Base-by-base conservation (phyloP, 1,139 yeast genomes). In the Sugiyamaella novakii region DNA sequence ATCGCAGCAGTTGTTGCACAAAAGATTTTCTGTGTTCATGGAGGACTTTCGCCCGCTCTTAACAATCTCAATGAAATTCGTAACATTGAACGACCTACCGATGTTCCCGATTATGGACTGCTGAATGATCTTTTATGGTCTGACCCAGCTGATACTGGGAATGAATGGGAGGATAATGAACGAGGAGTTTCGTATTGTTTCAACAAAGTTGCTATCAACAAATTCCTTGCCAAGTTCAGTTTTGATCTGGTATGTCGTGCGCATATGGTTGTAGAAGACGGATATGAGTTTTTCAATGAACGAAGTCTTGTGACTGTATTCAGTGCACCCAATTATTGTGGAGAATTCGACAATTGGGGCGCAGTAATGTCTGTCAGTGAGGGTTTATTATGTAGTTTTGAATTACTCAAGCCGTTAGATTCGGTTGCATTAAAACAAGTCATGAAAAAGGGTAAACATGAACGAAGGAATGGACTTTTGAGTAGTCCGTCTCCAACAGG, bases 281-380 rank as follows among this genome's bases (percentile, higher is more conserved):
- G 98, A 1, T 92, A 92, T 67, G 98, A 92, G 71, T 92, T 92
- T 66, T 92, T 92, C 72, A 91, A 91, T 66, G 96, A 91, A 66
- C 77, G 95, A 48, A 86, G 95, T 22, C 74, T 92, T 55, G 98
- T 92, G 3, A 92, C 98, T 0, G 97, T 92, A 11, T 92, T 92
- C 67, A 81, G 89, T 49, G 98, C 98, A 0, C 98, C 98, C 1
- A 92, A 92, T 68, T 92, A 92, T 66, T 92, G 98, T 71, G 98
- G 98, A 33, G 98, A 92, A 68, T 92, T 92, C 63, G 98, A 92
- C 67, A 92, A 92, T 65, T 92, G 97, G 97, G 98, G 98, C 18
- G 98, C 98, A 0, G 97, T 92, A 1, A 92, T 92, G 98, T 83
- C 95, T 60, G 98, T 92, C 14, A 82, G 87, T 57, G 97, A 92